Base-by-base conservation (phyloP, 148 eudicot species). In the Persicaria tinctoria region DNA sequence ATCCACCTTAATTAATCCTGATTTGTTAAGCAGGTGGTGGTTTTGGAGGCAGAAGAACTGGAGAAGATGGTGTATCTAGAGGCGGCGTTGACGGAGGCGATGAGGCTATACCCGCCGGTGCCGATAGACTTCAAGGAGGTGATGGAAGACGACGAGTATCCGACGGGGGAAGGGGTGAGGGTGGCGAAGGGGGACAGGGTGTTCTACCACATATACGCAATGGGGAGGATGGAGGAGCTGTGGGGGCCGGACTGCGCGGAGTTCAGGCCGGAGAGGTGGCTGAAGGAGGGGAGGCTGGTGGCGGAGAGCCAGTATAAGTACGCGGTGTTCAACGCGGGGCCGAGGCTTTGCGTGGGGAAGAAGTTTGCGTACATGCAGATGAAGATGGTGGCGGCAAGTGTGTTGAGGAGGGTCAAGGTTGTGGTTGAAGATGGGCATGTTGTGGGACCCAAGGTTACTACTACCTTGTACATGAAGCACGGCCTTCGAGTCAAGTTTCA, bases 261-360 rank as follows among this genome's bases (percentile, higher is more conserved):
- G 71, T 91, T 87, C 59, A 89, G 83, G 78, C 97, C 97, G 0
- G 87, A 86, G 70, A 87, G 97, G 70, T 91, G 97, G 97, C 63
- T 91, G 51, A 80, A 3, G 75, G 80, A 85, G 41, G 41, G 41
- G 41, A 32, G 41, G 41, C 3, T 32, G 41, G 41, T 32, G 41
- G 41, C 41, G 41, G 41, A 32, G 41, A 32, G 41, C 2, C 41
- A 32, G 41, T 32, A 32, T 32, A 32, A 32, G 57, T 87, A 85
- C 38, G 72, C 71, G 0, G 87, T 56, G 60, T 82, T 82, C 18
- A 82, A 82, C 16, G 85, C 73, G 2, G 82, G 85, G 12, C 82
- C 86, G 3, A 73, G 86, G 75, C 66, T 83, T 14, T 83, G 86
- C 10, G 74, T 80, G 12, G 86, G 82, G 32, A 83, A 78, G 78